Conservation (phyloP, 495 filamentous ascomycete species). For the Penicillium canariense region DNA sequence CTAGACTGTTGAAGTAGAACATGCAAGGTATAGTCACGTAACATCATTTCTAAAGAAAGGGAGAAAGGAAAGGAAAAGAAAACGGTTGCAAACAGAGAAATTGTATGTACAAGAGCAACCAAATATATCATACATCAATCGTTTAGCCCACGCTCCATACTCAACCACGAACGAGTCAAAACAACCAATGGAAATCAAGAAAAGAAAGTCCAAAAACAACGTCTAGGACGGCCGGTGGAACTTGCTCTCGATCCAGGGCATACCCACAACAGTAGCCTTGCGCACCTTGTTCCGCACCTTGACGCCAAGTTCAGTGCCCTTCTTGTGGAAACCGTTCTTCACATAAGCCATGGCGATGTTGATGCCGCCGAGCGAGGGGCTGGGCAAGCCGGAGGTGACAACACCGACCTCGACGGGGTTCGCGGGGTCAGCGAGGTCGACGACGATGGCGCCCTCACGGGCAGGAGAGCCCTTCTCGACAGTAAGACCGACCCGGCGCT, state of each 20-base stretch:
- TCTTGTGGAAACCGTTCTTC: constrained; percentile 76
- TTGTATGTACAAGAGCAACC: constrained; percentile 23
- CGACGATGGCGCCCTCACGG: constrained; percentile 80
- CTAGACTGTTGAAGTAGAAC: constrained; percentile 17
- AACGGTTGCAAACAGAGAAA: constrained; percentile 11
- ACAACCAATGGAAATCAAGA: background rate
- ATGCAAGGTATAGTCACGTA: constrained; percentile 2
- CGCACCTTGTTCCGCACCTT: constrained; percentile 77
- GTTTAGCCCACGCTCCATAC: background rate
- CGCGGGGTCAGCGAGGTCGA: constrained; percentile 57
- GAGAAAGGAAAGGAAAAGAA: background rate
- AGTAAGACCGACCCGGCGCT: constrained; percentile 76
- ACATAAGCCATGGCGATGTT: constrained; percentile 98
- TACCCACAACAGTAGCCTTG: constrained; percentile 78
- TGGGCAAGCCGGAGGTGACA: constrained; percentile 90
- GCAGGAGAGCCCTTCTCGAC: constrained; percentile 84
- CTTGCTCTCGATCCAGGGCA: constrained; percentile 88
- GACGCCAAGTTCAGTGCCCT: constrained; percentile 79
- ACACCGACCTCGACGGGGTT: constrained; percentile 50
- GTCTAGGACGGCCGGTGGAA: constrained; percentile 54
- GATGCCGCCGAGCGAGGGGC: constrained; percentile 73
- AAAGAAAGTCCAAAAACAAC: background rate
- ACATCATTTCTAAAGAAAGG: no score
- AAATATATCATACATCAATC: background rate
- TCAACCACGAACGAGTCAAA: background rate